Conservation (phyloP, 2,329 filamentous ascomycete genomes). For the Trichophyton simii region DNA sequence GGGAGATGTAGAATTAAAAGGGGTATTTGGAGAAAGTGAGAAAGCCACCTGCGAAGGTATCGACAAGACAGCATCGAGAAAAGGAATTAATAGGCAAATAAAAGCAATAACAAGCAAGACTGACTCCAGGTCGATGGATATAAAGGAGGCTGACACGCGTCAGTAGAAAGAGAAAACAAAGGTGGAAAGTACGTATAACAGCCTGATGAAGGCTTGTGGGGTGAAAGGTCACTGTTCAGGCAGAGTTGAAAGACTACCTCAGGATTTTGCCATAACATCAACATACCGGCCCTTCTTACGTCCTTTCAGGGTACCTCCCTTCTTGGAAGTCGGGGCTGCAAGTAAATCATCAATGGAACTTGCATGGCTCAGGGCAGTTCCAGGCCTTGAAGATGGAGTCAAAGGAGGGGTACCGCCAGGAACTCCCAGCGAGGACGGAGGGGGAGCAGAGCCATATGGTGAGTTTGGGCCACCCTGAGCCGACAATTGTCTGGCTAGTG, state of each 20-base stretch:
- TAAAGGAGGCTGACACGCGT: neutral
- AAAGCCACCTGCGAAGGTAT: neutral
- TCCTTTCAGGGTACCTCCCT: slow-evolving; percentile 51
- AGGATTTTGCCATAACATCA: slow-evolving; percentile 73
- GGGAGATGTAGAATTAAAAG: neutral
- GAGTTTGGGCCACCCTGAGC: slow-evolving; percentile 8
- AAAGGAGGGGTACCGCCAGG: slow-evolving; percentile 23
- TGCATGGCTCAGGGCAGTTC: slow-evolving; percentile 78
- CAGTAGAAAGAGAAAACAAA: neutral
- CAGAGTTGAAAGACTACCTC: neutral
- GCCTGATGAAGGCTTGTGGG: too few relatives aligned
- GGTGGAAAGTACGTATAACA: neutral
- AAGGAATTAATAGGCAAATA: neutral
- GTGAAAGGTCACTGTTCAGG: neutral
- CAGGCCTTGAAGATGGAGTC: slow-evolving; percentile 54
- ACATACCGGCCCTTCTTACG: slow-evolving; percentile 81
- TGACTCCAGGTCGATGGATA: neutral
- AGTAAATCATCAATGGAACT: slow-evolving; percentile 90
- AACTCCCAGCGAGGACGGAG: slow-evolving; percentile 14
- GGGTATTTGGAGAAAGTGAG: neutral
- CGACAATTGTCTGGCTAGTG: neutral
- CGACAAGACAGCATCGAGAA: neutral
- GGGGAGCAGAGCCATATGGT: slow-evolving; percentile 16
- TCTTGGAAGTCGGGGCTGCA: slow-evolving; percentile 58
- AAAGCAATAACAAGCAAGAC: neutral